Conservation (phyloP, 768 basidiomycete genomes). For the Russula sp. region DNA sequence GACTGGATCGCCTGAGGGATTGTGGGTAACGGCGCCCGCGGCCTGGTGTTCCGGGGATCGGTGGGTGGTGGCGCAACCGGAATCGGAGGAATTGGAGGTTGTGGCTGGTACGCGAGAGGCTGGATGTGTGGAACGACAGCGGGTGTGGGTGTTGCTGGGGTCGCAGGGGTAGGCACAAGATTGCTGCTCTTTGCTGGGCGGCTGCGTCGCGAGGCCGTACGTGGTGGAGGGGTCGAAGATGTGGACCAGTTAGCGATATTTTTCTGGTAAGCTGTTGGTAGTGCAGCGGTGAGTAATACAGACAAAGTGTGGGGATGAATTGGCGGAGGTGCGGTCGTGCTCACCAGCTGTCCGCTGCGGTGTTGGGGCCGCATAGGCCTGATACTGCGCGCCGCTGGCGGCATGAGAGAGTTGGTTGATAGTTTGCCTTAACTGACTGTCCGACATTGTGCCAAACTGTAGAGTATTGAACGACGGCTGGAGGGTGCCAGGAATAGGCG, state of each 20-base stretch:
- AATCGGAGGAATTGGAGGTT: slow-evolving; percentile 29
- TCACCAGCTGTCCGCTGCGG: slow-evolving; percentile 27
- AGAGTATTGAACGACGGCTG: slow-evolving; percentile 24
- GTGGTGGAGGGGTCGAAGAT: slow-evolving; percentile 51
- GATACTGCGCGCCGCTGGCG: slow-evolving; percentile 33
- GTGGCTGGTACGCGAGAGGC: slow-evolving; percentile 25
- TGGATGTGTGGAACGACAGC: slow-evolving; percentile 36
- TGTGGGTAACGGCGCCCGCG: slow-evolving; percentile 41
- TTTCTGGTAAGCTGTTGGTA: slow-evolving; percentile 49
- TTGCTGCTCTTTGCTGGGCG: slow-evolving; percentile 39
- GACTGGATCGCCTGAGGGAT: slow-evolving; percentile 67
- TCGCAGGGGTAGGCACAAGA: slow-evolving; percentile 33
- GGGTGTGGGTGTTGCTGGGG: slow-evolving; percentile 26
- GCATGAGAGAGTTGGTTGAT: slow-evolving; percentile 45
- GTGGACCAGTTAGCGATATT: slow-evolving; percentile 68
- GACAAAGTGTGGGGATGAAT: neutral
- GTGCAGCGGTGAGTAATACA: slow-evolving; percentile 7
- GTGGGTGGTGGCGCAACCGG: slow-evolving; percentile 40
- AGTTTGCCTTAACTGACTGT: slow-evolving; percentile 58
- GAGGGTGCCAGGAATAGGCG: neutral
- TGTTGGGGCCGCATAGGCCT: slow-evolving; percentile 31
- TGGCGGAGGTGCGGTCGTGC: neutral
- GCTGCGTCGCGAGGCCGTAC: slow-evolving; percentile 36
- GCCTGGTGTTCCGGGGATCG: slow-evolving; percentile 28
- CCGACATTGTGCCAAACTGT: slow-evolving; percentile 44